Evolutionary conservation across 495 filamentous ascomycete species (phyloP), one percentile per base, ranked within the genome.

Genomic region (Collariella sp.): DNA sequence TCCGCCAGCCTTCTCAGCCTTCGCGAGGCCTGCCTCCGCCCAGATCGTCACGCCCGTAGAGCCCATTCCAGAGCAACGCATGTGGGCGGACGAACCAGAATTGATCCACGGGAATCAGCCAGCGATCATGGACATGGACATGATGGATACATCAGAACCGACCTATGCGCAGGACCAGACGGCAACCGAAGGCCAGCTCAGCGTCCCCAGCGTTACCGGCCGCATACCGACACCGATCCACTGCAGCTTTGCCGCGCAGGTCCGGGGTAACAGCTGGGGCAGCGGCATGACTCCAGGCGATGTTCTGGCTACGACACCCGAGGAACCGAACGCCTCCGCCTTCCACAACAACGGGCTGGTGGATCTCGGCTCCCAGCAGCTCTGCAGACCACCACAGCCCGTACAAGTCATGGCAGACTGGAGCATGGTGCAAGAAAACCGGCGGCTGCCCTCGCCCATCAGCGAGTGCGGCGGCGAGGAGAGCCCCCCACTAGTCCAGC

Each of bases 381-480:
- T 61, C 6, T 54, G 70, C 57, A 57, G 68, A 5, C 63, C 64
- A 6, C 53, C 56, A 5, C n/a, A n/a, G n/a, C 56, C 62, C 1
- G 42, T 56, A 2, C 57, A 58, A 26, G 57, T 63, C 16, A 71
- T 71, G 64, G 71, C 72, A 46, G 73, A 77, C 57, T 75, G 75
- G 65, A 68, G 61, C 47, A 63, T 70, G 63, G 69, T 73, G 5
- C 72, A 78, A 9, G 26, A 31, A 44, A 75, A 69, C 53, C 72
- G 79, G 16, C 79, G 80, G 34, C 75, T 88, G 7, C 85, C 85
- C 3, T 88, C 83, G 22, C 86, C 86, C 5, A 83, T 87, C 53
- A 85, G 79, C 50, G 85, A 89, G 58, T 79, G 75, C 52, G 84
- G 80, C 52, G 75, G 76, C 5, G 76, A 79, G 61, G 73, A 71